These are phyloP conservation scores for Dacryopinax spathularia DNA, from an alignment of 768 basidiomycete species.

Conservation along the genomic window DNA sequence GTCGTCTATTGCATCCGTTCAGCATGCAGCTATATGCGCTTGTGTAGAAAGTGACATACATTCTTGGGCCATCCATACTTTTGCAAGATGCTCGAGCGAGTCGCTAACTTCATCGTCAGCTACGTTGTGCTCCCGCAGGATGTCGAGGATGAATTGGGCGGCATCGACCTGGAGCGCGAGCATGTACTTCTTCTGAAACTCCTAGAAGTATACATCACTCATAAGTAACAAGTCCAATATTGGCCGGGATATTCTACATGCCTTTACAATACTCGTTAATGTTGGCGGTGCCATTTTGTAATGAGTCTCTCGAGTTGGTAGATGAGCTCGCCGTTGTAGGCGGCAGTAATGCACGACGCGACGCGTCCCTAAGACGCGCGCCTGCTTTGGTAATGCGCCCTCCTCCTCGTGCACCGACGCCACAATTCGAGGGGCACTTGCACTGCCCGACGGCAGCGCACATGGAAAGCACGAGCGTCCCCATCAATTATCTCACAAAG, in stretches of 20 bases:
- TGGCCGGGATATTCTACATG: not conserved
- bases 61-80: constrained; percentile 83
- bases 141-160: constrained; percentile 52
- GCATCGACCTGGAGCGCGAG: constrained; percentile 74
- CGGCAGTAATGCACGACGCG: not conserved
- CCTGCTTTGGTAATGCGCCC: not conserved
- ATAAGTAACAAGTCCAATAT: not conserved
- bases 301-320: not conserved
- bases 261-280: constrained; percentile 3
- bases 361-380: not conserved
- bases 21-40: not conserved
- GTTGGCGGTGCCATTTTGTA: not conserved
- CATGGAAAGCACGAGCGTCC: not conserved
- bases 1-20: constrained; percentile 10
- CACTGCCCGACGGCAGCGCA: not conserved
- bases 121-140: constrained; percentile 60
- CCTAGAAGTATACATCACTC: constrained; percentile 8
- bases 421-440: too few species aligned
- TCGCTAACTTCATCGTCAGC: constrained; percentile 50
- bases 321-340: too few species aligned
- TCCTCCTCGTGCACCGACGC: too few species aligned
- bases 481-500: not conserved
- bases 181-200: constrained; percentile 82
- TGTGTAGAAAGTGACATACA: constrained; percentile 31
- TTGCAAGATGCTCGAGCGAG: constrained; percentile 65